Base-by-base conservation (phyloP, 1,139 yeast species). In the Entelexis sorbosivorans region DNA sequence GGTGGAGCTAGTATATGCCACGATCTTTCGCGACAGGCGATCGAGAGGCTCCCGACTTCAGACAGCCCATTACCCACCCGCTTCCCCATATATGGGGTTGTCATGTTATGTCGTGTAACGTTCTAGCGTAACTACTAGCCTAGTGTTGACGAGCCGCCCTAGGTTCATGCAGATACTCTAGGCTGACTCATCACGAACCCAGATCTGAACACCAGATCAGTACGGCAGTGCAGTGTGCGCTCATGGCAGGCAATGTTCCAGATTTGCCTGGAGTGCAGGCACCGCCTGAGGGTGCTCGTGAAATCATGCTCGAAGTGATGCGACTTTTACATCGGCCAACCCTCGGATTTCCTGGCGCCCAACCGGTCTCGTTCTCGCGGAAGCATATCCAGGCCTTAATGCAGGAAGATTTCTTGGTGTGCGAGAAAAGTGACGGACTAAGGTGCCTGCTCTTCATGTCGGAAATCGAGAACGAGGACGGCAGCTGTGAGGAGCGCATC, bases 401-500 rank as follows among this genome's bases (percentile, higher is more conserved):
- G 64, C 70, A 70, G 3, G 76, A 76, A 51, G 88, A 82, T 61
- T 91, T 88, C 64, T 82, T 79, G 61, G 98, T 91, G 0, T 91
- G 98, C 69, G 99, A 93, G 63, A 93, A 93, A 65, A 80, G 94
- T 0, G 98, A 93, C 66, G 99, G 99, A 0, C 71, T 91, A 50
- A 73, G 99, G 52, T 86, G 94, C 55, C 69, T 91, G 42, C 71
- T 86, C 62, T 89, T 84, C 62, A 81, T 87, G 2, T 78, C 86
- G 3, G 82, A 81, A 19, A 89, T 82, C 61, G 48, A 50, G 4
- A 46, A 35, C 19, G 55, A 52, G 3, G 57, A 55, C 11, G 53
- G 51, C 29, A 44, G 77, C 58, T 81, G 79, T n/a, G 63, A 63
- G 19, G 74, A 70, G 52, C 60, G 63, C 16, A 85, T 74, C 63